Evolutionary conservation across 306 rosid genomes (phyloP), one percentile per base, ranked within the genome.

Genomic region (Rosa chinensis): DNA sequence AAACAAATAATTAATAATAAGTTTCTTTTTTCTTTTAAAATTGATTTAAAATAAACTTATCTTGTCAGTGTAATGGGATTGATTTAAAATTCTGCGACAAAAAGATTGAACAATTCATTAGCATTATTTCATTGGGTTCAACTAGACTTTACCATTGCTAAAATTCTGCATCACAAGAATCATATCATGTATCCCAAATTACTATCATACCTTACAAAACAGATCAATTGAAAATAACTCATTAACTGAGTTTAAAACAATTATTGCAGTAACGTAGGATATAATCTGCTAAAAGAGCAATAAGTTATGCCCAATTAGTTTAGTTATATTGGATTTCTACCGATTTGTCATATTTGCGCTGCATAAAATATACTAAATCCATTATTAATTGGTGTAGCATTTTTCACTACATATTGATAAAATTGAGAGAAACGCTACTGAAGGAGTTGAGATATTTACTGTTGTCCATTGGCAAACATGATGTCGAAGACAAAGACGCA

Each of bases 401-500:
- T 28, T 53, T 66, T 37, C n/a, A 52, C 23, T 55, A 56, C 35
- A 52, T 0, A 11, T 7, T 18, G 50, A n/a, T 55, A 32, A 74
- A 56, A 56, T 35, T 47, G 11, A 20, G 6, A 55, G 77, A 73
- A 73, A 18, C 3, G 16, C 56, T 21, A 68, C n/a, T 25, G 6
- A 16, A 16, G 66, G 84, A 63, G 84, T 58, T 81, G 16, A 63
- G 84, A 88, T 70, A 82, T 78, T 90, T 89, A 94, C 98, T 83
- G 90, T 74, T 92, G 84, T 82, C 96, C 97, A 79, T 92, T 92
- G 59, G 92, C 87, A 47, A 94, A 84, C 98, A 94, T 92, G 89
- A 94, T 81, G 82, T 94, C 98, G 21, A 94, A 94, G 82, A 88
- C 93, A 84, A 94, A 94, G 74, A 90, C 66, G 66, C 98, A 92